Percentiles rank a stretch among this genome's conserved stretches.
Conservation (phyloP, 1,284 basidiomycete species). For the Boletus sp. region DNA sequence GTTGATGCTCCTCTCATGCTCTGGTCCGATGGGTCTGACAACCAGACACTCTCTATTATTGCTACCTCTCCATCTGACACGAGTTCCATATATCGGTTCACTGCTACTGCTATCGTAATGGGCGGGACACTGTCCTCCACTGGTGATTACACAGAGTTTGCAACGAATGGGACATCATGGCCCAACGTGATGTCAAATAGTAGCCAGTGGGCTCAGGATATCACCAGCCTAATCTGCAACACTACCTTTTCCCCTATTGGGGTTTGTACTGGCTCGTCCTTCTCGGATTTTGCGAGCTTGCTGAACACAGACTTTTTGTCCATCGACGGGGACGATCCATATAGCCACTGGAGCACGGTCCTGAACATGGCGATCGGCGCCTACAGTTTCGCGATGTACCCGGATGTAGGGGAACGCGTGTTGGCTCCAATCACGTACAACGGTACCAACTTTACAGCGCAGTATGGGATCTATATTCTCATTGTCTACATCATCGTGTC, state of each 20-base stretch:
- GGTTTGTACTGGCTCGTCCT: background rate
- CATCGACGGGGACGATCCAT: background rate
- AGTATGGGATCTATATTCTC: background rate
- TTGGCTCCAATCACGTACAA: background rate
- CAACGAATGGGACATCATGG: slow-evolving; percentile 20
- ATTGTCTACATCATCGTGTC: slow-evolving; percentile 11
- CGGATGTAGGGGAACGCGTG: background rate
- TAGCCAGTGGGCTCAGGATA: slow-evolving; percentile 23
- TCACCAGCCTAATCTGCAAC: slow-evolving; percentile 22
- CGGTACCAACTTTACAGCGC: background rate
- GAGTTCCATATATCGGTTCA: slow-evolving; percentile 5
- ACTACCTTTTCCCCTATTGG: background rate
- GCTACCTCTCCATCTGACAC: background rate
- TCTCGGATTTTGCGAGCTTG: slow-evolving; percentile 10
- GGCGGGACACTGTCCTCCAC: slow-evolving; percentile 16
- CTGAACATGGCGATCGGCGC: slow-evolving; percentile 14
- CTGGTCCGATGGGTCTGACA: slow-evolving; percentile 14
- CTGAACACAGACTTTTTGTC: background rate
- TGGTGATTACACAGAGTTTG: slow-evolving; percentile 16
- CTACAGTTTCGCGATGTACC: slow-evolving; percentile 13
- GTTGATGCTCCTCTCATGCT: background rate
- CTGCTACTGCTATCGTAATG: slow-evolving; percentile 14
- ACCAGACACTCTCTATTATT: slow-evolving; percentile 19
- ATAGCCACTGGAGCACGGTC: slow-evolving; percentile 13
- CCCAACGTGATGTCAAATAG: slow-evolving; percentile 18